These are phyloP conservation scores for Rhododendron vialii DNA, from an alignment of 148 eudicot genomes.

Conservation along the genomic window DNA sequence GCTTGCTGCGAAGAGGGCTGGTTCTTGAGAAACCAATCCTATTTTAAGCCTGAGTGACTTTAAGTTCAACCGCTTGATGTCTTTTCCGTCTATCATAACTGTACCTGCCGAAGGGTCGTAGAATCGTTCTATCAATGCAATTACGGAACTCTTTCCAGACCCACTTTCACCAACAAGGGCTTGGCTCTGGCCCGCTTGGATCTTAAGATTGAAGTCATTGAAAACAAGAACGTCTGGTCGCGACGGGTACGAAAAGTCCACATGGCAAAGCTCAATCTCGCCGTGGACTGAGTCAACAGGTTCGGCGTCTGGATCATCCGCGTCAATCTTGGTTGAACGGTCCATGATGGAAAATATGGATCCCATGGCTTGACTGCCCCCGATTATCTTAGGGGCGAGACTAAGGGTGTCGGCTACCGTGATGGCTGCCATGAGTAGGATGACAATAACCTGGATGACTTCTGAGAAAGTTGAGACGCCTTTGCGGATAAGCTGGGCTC, in stretches of 20 bases:
- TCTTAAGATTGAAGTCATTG: conserved; percentile 76
- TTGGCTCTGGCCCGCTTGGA: conserved; percentile 92
- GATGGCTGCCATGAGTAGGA: conserved; percentile 81
- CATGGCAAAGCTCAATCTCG: conserved; percentile 86
- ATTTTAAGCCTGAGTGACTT: conserved; percentile 70
- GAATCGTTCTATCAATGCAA: conserved; percentile 81
- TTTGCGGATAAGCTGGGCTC: conserved; percentile 78
- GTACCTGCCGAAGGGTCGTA: conserved; percentile 78
- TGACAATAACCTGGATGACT: conserved; percentile 83
- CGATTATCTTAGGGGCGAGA: conserved; percentile 87
- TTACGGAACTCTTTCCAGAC: conserved; percentile 89
- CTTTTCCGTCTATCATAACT: conserved; percentile 95
- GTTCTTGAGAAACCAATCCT: conserved; percentile 92
- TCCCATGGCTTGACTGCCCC: conserved; percentile 92
- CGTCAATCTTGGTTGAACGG: conserved; percentile 68
- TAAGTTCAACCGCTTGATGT: conserved; percentile 69
- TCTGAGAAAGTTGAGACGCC: conserved; percentile 90
- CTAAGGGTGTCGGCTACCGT: conserved; percentile 96
- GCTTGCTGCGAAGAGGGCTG: conserved; percentile 81
- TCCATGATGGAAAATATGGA: conserved; percentile 83
- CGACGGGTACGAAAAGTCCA: conserved; percentile 85
- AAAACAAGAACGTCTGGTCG: conserved; percentile 78
- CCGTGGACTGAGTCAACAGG: conserved; percentile 69
- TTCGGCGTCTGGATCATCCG: conserved; percentile 86
- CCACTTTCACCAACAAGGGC: conserved; percentile 97